Percentiles rank a stretch among this genome's conserved stretches.
These are phyloP conservation scores for Leccinum insigne DNA, from an alignment of 1,284 basidiomycete genomes.

Conservation along the genomic window DNA sequence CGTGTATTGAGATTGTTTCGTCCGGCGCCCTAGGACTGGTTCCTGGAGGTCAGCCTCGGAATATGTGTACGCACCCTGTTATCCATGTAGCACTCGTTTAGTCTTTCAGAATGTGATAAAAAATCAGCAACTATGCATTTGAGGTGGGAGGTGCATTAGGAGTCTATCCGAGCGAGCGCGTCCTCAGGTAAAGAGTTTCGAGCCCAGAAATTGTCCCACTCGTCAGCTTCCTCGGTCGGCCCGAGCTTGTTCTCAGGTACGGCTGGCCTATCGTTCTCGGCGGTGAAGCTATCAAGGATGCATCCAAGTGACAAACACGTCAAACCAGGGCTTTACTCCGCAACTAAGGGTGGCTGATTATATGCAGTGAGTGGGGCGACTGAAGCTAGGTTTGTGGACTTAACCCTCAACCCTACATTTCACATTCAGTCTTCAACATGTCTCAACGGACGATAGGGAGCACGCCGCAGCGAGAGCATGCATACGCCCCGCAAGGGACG, in stretches of 20 bases:
- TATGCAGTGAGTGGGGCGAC: too few relatives aligned
- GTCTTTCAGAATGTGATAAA: conserved; percentile 1
- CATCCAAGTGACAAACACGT: too few relatives aligned
- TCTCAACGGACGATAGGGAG: too few relatives aligned
- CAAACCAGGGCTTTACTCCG: too few relatives aligned
- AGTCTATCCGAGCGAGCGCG: conserved; percentile 13
- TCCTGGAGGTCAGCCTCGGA: conserved; percentile 5
- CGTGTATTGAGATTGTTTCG: not conserved
- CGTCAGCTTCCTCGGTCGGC: conserved; percentile 20
- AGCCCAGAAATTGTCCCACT: conserved; percentile 36
- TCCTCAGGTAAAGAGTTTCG: conserved; percentile 31
- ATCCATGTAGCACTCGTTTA: conserved; percentile 14
- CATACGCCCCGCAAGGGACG: too few relatives aligned
- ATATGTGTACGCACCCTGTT: not conserved
- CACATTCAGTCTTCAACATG: too few relatives aligned
- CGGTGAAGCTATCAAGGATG: conserved; percentile 17
- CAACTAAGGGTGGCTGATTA: too few relatives aligned
- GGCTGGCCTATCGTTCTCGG: conserved; percentile 10
- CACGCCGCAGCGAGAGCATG: too few relatives aligned
- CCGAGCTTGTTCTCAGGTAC: conserved; percentile 30
- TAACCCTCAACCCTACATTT: too few relatives aligned
- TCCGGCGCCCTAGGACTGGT: conserved; percentile 12
- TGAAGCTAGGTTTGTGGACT: too few relatives aligned
- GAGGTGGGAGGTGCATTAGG: conserved; percentile 3
- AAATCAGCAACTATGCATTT: conserved; percentile 18